These are phyloP conservation scores for Brassica hybrid DNA, from an alignment of 441 rosid species.

Conservation along the genomic window DNA sequence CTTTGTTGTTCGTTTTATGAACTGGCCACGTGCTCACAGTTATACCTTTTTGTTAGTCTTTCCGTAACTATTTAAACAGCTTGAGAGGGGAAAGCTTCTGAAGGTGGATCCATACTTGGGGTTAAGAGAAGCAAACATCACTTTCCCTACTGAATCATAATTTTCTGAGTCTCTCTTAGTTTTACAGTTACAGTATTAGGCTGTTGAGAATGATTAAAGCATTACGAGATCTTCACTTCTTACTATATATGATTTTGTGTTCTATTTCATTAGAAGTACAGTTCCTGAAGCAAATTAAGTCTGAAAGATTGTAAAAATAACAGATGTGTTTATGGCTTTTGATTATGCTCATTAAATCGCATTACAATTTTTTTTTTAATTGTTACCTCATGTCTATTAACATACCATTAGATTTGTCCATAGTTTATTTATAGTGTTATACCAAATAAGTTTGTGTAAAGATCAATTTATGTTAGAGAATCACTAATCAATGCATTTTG, in stretches of 20 bases:
- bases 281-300: background rate
- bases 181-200: background rate
- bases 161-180: background rate
- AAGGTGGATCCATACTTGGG: background rate
- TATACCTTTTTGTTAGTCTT: background rate
- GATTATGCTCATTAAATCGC: background rate
- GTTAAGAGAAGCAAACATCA: background rate
- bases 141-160: background rate
- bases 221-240: background rate
- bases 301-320: background rate
- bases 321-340: background rate
- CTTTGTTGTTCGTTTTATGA: background rate
- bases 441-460: background rate
- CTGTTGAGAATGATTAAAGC: background rate
- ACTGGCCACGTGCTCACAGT: background rate
- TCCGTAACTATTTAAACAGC: background rate
- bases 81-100: background rate
- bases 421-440: background rate
- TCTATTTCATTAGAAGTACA: background rate
- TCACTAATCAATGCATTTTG: too few species aligned
- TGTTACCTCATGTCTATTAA: background rate
- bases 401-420: background rate
- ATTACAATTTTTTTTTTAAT: background rate
- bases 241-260: background rate
- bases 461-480: too few species aligned